Percentiles rank a stretch among this genome's conserved stretches.
phyloP scores from a whole-genome alignment of 2,329 filamentous ascomycete genomes.

The Microcyclosporella mali region DNA sequence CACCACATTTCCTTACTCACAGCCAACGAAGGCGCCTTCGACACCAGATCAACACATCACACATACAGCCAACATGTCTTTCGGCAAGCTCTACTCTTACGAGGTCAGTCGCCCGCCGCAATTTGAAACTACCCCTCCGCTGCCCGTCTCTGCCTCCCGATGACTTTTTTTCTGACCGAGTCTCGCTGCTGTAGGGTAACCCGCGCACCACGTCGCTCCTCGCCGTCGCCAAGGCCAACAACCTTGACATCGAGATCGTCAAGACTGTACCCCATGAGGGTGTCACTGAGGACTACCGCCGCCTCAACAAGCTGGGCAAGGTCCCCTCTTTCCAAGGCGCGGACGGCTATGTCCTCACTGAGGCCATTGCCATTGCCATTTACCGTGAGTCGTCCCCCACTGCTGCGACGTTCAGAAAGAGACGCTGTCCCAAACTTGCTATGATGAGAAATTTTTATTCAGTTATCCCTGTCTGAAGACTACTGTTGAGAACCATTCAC shows the following conservation, averaged over 20 bases:
- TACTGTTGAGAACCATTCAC: conserved; percentile 82
- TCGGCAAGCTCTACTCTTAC: conserved; percentile 94
- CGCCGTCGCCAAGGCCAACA: conserved; percentile 95
- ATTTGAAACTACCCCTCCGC: conserved; percentile 7
- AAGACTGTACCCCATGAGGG: conserved; percentile 60
- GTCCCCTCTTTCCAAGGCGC: conserved; percentile 86
- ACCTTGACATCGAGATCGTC: conserved; percentile 82
- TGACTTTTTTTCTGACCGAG: not conserved
- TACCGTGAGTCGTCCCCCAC: conserved; percentile 68
- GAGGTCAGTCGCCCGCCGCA: conserved; percentile 51
- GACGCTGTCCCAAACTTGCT: conserved; percentile 26
- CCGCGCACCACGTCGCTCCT: conserved; percentile 81
- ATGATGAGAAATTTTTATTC: conserved; percentile 70
- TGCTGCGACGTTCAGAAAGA: not conserved
- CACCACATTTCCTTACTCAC: conserved; percentile 7
- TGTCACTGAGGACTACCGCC: conserved; percentile 69
- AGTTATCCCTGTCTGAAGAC: conserved; percentile 99
- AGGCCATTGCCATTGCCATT: conserved; percentile 92
- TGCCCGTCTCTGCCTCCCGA: not conserved
- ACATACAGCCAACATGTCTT: conserved; percentile 40
- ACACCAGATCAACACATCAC: conserved; percentile 8
- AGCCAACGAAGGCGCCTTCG: conserved; percentile 30
- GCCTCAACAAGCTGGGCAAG: conserved; percentile 82
- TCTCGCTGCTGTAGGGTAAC: conserved; percentile 60
- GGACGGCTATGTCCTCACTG: conserved; percentile 83